phyloP scores from a whole-genome alignment of 805 yeast species.

The Candida qinlingensis region DNA sequence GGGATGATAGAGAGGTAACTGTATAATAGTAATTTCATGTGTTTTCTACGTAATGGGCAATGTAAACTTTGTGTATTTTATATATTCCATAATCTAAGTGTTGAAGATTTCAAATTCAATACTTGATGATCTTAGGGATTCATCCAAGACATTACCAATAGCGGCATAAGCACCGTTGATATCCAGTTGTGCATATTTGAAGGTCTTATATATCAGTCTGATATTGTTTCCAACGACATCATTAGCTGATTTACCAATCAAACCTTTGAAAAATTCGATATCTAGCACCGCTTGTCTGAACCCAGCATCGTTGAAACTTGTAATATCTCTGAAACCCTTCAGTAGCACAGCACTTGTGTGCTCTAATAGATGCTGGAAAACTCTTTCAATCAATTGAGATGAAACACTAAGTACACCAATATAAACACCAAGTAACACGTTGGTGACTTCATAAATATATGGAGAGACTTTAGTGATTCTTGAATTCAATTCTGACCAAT shows the following conservation, averaged over 20 bases:
- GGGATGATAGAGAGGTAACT: too few species aligned
- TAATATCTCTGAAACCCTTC: constrained; percentile 37
- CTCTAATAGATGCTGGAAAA: constrained; percentile 41
- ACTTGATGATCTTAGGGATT: constrained; percentile 15
- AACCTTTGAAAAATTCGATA: constrained; percentile 42
- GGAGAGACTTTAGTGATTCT: constrained; percentile 35
- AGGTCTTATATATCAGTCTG: constrained; percentile 19
- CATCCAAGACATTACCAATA: constrained; percentile 14
- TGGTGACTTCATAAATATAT: constrained; percentile 44
- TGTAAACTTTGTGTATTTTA: too few species aligned
- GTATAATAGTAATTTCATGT: too few species aligned
- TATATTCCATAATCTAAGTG: not conserved
- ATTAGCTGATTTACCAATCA: constrained; percentile 19
- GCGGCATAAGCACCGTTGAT: constrained; percentile 11
- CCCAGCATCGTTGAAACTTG: constrained; percentile 41
- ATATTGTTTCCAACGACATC: constrained; percentile 12
- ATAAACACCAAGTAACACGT: constrained; percentile 46
- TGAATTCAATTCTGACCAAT: constrained; percentile 35
- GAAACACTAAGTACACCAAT: constrained; percentile 46
- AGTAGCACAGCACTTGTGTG: constrained; percentile 32
- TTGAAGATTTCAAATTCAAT: constrained; percentile 22
- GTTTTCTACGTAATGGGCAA: too few species aligned
- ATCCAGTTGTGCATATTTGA: constrained; percentile 4
- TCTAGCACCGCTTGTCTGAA: constrained; percentile 48
- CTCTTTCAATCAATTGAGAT: constrained; percentile 37